Evolutionary conservation across 2,329 filamentous ascomycete genomes (phyloP).

Genomic region (Verticillium isaacii): DNA sequence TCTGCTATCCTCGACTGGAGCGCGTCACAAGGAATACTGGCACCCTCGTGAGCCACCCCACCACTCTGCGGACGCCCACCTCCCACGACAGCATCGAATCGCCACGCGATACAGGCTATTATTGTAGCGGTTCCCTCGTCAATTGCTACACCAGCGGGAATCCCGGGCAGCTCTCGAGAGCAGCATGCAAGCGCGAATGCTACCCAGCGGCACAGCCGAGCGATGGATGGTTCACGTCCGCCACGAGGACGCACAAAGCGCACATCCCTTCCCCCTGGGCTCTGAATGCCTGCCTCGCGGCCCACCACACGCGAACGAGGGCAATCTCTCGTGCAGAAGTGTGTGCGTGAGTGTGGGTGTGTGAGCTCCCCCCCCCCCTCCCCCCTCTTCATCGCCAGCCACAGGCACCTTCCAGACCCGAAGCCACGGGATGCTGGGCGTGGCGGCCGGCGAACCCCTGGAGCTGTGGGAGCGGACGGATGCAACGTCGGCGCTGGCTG

Average conservation of each 20-base stretch:
- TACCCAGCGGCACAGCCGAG: neutral
- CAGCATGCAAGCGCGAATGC: neutral
- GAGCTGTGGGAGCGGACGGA: neutral
- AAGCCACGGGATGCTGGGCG: neutral
- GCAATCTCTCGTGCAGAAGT: neutral
- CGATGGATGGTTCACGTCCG: neutral
- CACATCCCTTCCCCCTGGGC: neutral
- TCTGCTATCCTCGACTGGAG: too few relatives aligned
- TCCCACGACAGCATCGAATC: neutral
- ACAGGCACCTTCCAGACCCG: neutral
- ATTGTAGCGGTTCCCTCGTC: neutral
- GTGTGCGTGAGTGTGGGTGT: neutral
- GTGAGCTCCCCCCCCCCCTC: neutral
- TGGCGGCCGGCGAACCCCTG: neutral
- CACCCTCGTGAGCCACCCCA: too few relatives aligned
- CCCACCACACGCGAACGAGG: neutral
- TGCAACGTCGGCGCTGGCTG: neutral
- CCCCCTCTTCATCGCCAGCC: neutral
- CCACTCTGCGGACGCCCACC: too few relatives aligned
- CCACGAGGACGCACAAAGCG: neutral
- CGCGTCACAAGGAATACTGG: too few relatives aligned
- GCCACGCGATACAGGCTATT: neutral
- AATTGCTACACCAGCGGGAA: neutral
- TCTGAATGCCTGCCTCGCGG: neutral
- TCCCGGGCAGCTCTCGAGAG: neutral